Evolutionary conservation across 2,329 filamentous ascomycete genomes (phyloP).

Genomic region (Penicillium paneum): DNA sequence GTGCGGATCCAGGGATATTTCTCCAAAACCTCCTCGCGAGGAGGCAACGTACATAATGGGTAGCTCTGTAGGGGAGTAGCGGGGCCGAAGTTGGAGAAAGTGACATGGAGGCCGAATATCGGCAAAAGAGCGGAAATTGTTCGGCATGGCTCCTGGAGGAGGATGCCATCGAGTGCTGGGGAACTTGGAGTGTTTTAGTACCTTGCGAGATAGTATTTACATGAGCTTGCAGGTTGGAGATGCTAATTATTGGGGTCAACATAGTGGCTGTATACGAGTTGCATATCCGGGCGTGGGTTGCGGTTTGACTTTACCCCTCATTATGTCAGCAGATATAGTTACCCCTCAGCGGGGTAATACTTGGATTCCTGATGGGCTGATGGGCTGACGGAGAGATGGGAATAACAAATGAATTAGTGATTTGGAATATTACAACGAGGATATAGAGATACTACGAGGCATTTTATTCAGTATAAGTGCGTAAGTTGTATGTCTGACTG

Average conservation of each 20-base stretch:
- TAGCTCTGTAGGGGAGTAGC: conserved; percentile 1
- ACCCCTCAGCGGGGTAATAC: not conserved
- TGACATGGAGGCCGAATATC: conserved; percentile 14
- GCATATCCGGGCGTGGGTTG: not conserved
- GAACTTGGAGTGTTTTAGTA: not conserved
- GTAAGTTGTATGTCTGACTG: not conserved
- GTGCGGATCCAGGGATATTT: not conserved
- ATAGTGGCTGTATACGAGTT: not conserved
- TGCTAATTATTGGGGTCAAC: not conserved
- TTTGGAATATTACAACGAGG: not conserved
- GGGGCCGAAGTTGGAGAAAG: conserved; percentile 21
- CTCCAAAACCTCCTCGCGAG: conserved; percentile 22
- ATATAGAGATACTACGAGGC: not conserved
- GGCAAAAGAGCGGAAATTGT: conserved; percentile 13
- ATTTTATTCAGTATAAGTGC: not conserved
- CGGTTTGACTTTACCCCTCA: conserved; percentile 22
- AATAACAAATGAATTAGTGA: too few species aligned
- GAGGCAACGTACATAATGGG: not conserved
- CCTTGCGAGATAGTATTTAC: not conserved
- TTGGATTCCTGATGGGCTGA: not conserved
- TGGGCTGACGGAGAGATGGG: not conserved
- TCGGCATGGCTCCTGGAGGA: conserved; percentile 4
- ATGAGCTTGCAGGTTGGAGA: not conserved
- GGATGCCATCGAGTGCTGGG: too few species aligned
- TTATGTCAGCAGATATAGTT: conserved; percentile 16